Conservation (phyloP, 129 eudicot genomes). For the Escallonia herrerae region DNA sequence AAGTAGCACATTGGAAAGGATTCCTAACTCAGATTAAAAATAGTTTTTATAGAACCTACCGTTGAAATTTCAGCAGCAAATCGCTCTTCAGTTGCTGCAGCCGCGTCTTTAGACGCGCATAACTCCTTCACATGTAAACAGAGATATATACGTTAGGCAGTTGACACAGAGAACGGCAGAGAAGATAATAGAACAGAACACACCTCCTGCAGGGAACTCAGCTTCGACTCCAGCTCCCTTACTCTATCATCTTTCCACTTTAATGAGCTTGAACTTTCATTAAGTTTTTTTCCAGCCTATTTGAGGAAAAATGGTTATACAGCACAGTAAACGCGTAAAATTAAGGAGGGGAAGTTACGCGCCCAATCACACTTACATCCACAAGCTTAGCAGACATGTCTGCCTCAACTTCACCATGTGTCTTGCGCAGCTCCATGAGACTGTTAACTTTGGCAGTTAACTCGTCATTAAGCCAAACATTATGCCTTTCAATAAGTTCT, state of each 20-base stretch:
- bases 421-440: conserved; percentile 55
- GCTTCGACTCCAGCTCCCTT: conserved; percentile 60
- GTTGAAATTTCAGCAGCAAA: conserved; percentile 73
- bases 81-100: conserved; percentile 66
- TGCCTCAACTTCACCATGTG: conserved; percentile 67
- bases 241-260: conserved; percentile 63
- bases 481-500: conserved; percentile 79
- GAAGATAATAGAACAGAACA: not conserved
- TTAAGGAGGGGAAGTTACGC: not conserved
- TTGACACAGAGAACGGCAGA: not conserved
- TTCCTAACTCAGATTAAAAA: not conserved
- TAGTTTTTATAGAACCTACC: conserved; percentile 10
- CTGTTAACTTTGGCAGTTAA: conserved; percentile 60
- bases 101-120: conserved; percentile 54
- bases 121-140: conserved; percentile 31
- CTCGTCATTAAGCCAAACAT: conserved; percentile 91
- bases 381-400: conserved; percentile 74
- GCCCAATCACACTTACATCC: conserved; percentile 29
- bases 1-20: not conserved
- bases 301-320: not conserved
- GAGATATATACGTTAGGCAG: not conserved
- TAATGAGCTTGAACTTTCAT: conserved; percentile 44
- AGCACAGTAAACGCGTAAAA: not conserved
- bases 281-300: conserved; percentile 48
- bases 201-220: conserved; percentile 55